Evolutionary conservation across 208 protist species (phyloP), one percentile per base, ranked within the genome.

Genomic region (Sergeia podlipaevii): DNA sequence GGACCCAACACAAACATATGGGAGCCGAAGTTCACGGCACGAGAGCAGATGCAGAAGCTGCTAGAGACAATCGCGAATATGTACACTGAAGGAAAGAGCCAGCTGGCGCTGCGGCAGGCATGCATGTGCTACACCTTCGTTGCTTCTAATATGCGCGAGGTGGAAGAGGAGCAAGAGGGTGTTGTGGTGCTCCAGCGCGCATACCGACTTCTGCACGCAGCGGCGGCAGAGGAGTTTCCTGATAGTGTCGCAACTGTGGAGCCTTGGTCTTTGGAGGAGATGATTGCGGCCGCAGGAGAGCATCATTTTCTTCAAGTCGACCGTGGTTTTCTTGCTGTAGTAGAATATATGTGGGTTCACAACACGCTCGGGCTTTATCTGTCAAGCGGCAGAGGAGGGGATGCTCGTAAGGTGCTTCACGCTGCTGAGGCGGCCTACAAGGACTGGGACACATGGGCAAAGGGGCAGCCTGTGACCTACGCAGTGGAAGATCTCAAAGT

Each of bases 341-440:
- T 79, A 15, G 77, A 77, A 45, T 87, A 78, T 66, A 60, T 89
- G 71, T 66, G 48, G 6, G 68, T 87, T 11, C 73, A 82, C 58
- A 95, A 91, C 63, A 77, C 80, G 24, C 44, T 95, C 15, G 80
- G 75, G 8, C 43, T 89, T 2, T 91, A 90, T 70, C 55, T 87
- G 1, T 85, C 80, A 27, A 75, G 77, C 27, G 42, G 51, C n/a
- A 10, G 42, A n/a, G 57, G 77, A 7, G 56, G 46, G 13, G 53
- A 82, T 26, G 82, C 82, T 1, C 68, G 68, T 39, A 58, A 53
- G 2, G 67, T 89, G 44, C 74, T 95, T 15, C 59, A 77, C 24
- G 38, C 66, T 4, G 80, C 84, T 17, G 80, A 95, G 56, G 54
- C 50, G 30, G 53, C 64, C 5, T 91, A 95, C 65, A 51, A 48